Evolutionary conservation across 352 stramenopile species (phyloP), one percentile per base, ranked within the genome.

Genomic region (Globisporangium okanoganense): DNA sequence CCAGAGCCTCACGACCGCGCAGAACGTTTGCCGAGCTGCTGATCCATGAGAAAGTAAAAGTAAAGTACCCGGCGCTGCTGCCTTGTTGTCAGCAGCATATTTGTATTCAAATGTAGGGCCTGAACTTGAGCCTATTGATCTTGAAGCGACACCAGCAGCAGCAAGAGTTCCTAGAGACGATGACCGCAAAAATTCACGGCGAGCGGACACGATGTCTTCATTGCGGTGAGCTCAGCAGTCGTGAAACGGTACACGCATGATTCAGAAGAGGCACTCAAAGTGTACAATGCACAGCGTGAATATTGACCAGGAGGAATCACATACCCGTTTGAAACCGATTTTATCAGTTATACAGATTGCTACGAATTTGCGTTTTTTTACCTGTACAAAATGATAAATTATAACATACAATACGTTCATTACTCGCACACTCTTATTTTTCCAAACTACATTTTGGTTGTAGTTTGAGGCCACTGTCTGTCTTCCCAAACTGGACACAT

Each of bases 1-100:
- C 7, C 56, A 61, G 56, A 16, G 38, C 8, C 18, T 43, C 2
- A n/a, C 29, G 44, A 52, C n/a, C 7, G 13, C 56, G 0, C 56
- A 61, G 10, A 53, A 8, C 16, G 5, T 61, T 36, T n/a, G 31
- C 56, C 5, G 56, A 61, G 41, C 5, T 52, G 2, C 25, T 61
- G 27, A 54, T 61, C 25, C 22, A 61, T 27, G 56, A 61, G 41
- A 29, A 27, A 13, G n/a, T n/a, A n/a, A n/a, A n/a, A n/a, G n/a
- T n/a, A n/a, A 61, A 61, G 16, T 61, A 53, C 44, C 56, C 56
- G 29, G 13, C 25, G 22, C 8, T 40, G 64, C 33, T 56, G n/a
- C n/a, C n/a, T n/a, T n/a, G n/a, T 4, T 40, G 2, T 40, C 35
- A 40, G 29, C 29, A 35, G 3, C 29, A 35, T 40, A 8, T 12